phyloP scores from a whole-genome alignment of 306 rosid genomes.

The Cicer judaicum region DNA sequence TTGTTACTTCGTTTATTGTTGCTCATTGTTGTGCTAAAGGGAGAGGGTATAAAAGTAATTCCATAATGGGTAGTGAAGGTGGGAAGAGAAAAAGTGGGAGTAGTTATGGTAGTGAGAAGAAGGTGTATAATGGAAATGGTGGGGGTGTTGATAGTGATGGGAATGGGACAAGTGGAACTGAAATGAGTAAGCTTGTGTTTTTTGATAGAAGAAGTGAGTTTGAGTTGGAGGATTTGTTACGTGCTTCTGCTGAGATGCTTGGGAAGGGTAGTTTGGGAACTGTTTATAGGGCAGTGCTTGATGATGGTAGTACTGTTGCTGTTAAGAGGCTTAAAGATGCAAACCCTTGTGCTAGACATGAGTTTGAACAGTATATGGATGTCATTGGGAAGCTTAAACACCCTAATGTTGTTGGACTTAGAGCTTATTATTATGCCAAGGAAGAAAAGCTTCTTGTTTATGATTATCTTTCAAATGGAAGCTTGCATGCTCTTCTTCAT shows the following conservation, averaged over 20 bases:
- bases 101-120: constrained; percentile 81
- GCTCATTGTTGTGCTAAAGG: constrained; percentile 81
- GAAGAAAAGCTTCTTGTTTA: constrained; percentile 98
- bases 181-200: constrained; percentile 83
- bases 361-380: constrained; percentile 97
- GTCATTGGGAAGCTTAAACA: constrained; percentile 86
- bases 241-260: constrained; percentile 98
- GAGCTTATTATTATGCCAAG: constrained; percentile 89
- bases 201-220: constrained; percentile 80
- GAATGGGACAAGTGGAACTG: constrained; percentile 74
- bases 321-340: constrained; percentile 93
- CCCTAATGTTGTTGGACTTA: constrained; percentile 72
- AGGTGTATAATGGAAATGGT: constrained; percentile 68
- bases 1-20: constrained; percentile 68
- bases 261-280: constrained; percentile 98
- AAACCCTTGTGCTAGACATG: constrained; percentile 81
- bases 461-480: constrained; percentile 94
- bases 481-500: constrained; percentile 90
- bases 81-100: constrained; percentile 81
- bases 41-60: constrained; percentile 52
- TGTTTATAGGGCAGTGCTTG: constrained; percentile 86
- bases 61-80: constrained; percentile 61
- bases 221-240: constrained; percentile 91
- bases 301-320: constrained; percentile 80
- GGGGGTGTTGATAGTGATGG: constrained; percentile 80